Evolutionary conservation across 345 rosid genomes (phyloP).

Genomic region (Gossypioides kirkii): DNA sequence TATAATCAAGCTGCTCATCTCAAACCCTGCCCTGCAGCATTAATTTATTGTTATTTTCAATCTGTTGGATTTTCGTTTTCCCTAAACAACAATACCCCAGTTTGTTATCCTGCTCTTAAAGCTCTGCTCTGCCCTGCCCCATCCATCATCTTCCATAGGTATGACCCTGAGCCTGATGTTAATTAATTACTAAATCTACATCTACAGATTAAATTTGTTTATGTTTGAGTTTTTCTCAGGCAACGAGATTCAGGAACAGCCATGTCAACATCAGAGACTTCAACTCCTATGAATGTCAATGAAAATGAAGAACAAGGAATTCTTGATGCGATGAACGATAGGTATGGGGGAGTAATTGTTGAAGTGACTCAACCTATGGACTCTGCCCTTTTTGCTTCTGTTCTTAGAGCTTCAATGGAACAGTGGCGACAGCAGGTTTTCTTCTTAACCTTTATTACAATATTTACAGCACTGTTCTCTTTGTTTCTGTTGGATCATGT

Average conservation of each 20-base stretch:
- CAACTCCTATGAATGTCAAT: background rate
- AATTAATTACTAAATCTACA: no score
- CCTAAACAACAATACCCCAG: background rate
- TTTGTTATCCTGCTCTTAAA: background rate
- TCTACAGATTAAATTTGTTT: no score
- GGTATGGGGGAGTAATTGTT: conserved; percentile 66
- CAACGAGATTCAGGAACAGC: conserved; percentile 15
- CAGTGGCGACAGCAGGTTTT: conserved; percentile 71
- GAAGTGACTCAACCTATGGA: conserved; percentile 60
- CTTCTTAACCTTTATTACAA: background rate
- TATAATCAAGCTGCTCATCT: background rate
- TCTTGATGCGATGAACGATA: conserved; percentile 48
- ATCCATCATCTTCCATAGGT: background rate
- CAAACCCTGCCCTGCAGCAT: background rate
- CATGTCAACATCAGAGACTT: conserved; percentile 32
- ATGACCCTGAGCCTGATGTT: background rate
- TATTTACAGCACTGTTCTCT: no score
- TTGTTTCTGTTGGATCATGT: no score
- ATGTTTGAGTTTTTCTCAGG: conserved; percentile 2
- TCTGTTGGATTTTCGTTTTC: background rate
- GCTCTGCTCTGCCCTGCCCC: background rate
- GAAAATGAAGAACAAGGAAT: conserved; percentile 16
- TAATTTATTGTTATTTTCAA: background rate
- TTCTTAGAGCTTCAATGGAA: conserved; percentile 54
- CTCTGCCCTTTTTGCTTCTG: conserved; percentile 39